Conservation (phyloP, 371 early-diverging fungal species). For the Lichtheimia corymbifera region DNA sequence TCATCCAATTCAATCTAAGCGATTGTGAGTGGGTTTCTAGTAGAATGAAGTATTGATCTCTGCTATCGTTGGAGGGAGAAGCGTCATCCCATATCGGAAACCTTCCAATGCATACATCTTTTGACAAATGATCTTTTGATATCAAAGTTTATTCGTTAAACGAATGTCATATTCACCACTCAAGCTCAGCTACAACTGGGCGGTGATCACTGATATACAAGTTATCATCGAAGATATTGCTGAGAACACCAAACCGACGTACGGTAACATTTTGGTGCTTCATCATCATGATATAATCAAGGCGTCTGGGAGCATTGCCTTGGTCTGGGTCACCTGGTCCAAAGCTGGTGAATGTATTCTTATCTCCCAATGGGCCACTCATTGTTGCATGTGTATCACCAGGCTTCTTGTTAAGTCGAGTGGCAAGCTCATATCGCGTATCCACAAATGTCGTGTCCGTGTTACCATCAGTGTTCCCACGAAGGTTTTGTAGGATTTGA, state of each 20-base stretch:
- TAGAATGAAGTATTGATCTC: too few species aligned
- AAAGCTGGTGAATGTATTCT: conserved; percentile 51
- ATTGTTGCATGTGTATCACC: conserved; percentile 11
- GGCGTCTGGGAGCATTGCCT: conserved; percentile 32
- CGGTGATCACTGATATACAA: conserved; percentile 53
- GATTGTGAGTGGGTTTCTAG: too few species aligned
- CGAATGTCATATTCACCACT: conserved; percentile 21
- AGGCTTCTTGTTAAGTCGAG: conserved; percentile 23
- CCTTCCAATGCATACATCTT: too few species aligned
- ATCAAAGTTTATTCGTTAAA: too few species aligned
- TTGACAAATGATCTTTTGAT: too few species aligned
- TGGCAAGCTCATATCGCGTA: conserved; percentile 33
- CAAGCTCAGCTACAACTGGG: conserved; percentile 44
- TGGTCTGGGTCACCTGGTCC: conserved; percentile 29
- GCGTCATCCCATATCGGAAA: too few species aligned
- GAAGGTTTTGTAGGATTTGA: conserved; percentile 22
- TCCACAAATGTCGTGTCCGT: conserved; percentile 23
- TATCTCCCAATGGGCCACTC: conserved; percentile 45
- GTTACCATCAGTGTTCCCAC: conserved; percentile 12
- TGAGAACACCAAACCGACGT: conserved; percentile 33
- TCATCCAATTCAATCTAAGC: too few species aligned
- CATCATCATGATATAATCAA: conserved; percentile 49
- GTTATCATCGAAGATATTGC: conserved; percentile 45
- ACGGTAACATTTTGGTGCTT: conserved; percentile 20
- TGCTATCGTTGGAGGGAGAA: too few species aligned